Evolutionary conservation across 2,329 filamentous ascomycete genomes (phyloP).

Genomic region (Colletotrichum phormii): DNA sequence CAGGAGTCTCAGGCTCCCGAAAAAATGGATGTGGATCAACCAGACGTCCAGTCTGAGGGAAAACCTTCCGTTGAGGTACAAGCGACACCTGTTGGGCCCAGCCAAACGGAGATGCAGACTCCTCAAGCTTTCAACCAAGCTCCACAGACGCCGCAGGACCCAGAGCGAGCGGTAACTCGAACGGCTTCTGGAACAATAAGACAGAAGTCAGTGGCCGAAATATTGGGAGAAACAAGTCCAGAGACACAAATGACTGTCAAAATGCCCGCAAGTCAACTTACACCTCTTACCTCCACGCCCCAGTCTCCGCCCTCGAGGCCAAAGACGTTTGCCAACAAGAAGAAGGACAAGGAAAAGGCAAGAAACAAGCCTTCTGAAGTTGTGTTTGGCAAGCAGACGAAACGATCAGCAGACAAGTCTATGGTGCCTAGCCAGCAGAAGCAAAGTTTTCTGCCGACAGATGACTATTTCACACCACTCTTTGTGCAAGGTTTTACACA

Average conservation of each 20-base stretch:
- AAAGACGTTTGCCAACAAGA: conserved; percentile 48
- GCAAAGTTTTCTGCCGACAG: conserved; percentile 58
- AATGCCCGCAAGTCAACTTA: conserved; percentile 49
- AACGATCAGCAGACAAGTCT: conserved; percentile 60
- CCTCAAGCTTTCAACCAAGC: conserved; percentile 31
- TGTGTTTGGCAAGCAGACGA: conserved; percentile 78
- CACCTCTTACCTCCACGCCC: conserved; percentile 56
- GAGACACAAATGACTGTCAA: conserved; percentile 44
- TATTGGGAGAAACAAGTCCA: conserved; percentile 66
- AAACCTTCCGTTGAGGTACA: conserved; percentile 13
- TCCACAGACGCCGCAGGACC: conserved; percentile 41
- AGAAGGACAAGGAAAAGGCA: conserved; percentile 67
- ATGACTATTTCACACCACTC: conserved; percentile 73
- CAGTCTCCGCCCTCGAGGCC: conserved; percentile 53
- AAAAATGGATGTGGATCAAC: conserved; percentile 49
- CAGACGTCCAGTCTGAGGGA: conserved; percentile 38
- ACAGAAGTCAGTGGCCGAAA: conserved; percentile 80
- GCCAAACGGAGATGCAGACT: conserved; percentile 27
- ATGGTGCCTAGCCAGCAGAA: conserved; percentile 55
- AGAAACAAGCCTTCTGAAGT: conserved; percentile 80
- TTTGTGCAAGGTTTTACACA: conserved; percentile 70
- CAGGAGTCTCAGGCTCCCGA: conserved; percentile 45
- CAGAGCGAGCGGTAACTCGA: conserved; percentile 72
- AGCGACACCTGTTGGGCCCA: conserved; percentile 1
- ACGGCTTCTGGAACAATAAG: conserved; percentile 77